Conservation (phyloP, 1,139 yeast species). For the Pichia sp. region DNA sequence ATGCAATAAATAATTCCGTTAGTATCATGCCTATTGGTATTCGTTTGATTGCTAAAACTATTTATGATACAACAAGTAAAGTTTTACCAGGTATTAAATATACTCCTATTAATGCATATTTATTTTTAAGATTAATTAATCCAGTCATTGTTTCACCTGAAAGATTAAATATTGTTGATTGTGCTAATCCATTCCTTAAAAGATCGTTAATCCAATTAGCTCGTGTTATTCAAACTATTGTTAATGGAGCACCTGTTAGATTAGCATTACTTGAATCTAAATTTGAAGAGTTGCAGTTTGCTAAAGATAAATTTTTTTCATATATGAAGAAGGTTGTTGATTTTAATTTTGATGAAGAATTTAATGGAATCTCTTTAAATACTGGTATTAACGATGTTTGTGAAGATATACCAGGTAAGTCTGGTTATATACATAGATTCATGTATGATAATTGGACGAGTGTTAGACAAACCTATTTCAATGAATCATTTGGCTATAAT, state of each 20-base stretch:
- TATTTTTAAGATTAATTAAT: conserved; percentile 78
- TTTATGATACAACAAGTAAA: conserved; percentile 54
- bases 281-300: conserved; percentile 38
- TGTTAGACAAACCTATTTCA: conserved; percentile 36
- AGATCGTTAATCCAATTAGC: conserved; percentile 78
- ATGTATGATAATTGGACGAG: conserved; percentile 55
- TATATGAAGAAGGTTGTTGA: conserved; percentile 38
- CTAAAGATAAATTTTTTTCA: conserved; percentile 41
- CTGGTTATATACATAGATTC: conserved; percentile 55
- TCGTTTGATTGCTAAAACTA: conserved; percentile 66
- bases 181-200: conserved; percentile 40
- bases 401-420: conserved; percentile 15
- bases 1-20: conserved; percentile 52
- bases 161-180: conserved; percentile 43
- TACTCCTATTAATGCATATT: conserved; percentile 80
- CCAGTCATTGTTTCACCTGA: conserved; percentile 94
- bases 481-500: conserved; percentile 13
- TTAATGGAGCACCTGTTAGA: conserved; percentile 64
- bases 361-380: conserved; percentile 5
- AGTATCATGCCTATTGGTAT: conserved; percentile 65
- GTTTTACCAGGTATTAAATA: conserved; percentile 65
- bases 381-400: not conserved
- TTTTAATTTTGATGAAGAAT: conserved; percentile 11
- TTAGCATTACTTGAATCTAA: conserved; percentile 50
- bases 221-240: conserved; percentile 79